phyloP scores from a whole-genome alignment of 1,284 basidiomycete species.

The Boletus sp. region DNA sequence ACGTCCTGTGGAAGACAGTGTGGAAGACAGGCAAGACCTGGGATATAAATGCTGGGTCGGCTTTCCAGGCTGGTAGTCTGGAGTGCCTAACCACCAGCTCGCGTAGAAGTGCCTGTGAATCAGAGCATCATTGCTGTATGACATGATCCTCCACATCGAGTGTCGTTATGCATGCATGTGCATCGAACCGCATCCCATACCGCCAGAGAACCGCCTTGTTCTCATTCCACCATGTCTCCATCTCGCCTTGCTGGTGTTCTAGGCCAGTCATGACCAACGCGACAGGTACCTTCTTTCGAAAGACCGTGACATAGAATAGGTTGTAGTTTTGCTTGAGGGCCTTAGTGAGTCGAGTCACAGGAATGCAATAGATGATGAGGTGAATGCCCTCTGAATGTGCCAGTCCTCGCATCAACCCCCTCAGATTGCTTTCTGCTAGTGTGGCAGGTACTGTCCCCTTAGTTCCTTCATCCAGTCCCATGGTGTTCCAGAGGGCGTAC shows the following conservation, averaged over 20 bases:
- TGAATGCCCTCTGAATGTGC: constrained; percentile 22
- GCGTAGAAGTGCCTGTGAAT: background rate
- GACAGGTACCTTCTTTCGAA: constrained; percentile 13
- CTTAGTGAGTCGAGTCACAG: constrained; percentile 16
- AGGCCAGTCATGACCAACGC: constrained; percentile 13
- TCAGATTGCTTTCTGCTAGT: constrained; percentile 6
- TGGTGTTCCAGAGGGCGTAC: constrained; percentile 6
- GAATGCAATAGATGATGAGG: constrained; percentile 35
- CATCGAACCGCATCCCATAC: background rate
- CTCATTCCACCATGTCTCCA: background rate
- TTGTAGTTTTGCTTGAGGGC: constrained; percentile 20
- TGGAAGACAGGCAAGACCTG: background rate
- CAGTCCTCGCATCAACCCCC: background rate
- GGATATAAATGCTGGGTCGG: background rate
- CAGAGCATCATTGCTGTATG: background rate
- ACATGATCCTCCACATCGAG: background rate
- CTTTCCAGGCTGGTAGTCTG: background rate
- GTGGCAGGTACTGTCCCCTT: constrained; percentile 12
- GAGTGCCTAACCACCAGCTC: background rate
- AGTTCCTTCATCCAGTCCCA: constrained; percentile 6
- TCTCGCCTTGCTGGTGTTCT: background rate
- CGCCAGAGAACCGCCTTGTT: background rate
- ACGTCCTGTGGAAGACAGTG: background rate
- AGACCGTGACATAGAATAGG: constrained; percentile 9
- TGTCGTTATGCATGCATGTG: constrained; percentile 1